phyloP scores from a whole-genome alignment of 164 flowering plant genomes.

The Tinospora cordifolia region DNA sequence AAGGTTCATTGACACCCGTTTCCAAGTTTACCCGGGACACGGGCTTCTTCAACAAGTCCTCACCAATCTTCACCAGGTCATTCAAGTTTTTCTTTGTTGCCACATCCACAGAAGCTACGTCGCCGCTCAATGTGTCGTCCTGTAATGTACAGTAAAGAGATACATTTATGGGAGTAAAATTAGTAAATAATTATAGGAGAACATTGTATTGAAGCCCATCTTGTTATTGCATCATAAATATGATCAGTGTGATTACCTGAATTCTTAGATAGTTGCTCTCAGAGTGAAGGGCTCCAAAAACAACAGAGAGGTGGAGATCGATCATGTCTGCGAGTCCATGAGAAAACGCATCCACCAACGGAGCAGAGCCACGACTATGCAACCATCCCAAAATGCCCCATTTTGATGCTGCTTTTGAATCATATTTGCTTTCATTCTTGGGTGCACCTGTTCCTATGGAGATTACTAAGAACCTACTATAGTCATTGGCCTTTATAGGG shows the following conservation, averaged over 20 bases:
- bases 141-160: neutral
- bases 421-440: conserved; percentile 14
- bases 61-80: conserved; percentile 28
- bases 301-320: conserved; percentile 19
- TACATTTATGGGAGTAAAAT: neutral
- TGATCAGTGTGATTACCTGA: conserved; percentile 19
- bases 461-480: conserved; percentile 21
- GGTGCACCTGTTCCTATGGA: conserved; percentile 36
- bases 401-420: conserved; percentile 21
- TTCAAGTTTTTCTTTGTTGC: conserved; percentile 30
- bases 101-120: conserved; percentile 19
- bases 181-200: no score
- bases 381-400: conserved; percentile 36
- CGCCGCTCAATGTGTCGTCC: conserved; percentile 25
- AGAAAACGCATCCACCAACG: conserved; percentile 26
- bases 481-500: conserved; percentile 21
- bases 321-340: conserved; percentile 35
- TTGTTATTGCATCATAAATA: no score
- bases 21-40: conserved; percentile 30
- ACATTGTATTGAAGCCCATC: no score
- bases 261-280: conserved; percentile 28
- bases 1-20: conserved; percentile 23
- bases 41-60: conserved; percentile 29
- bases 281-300: conserved; percentile 24
- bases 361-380: conserved; percentile 15